Conservation (phyloP, 2,329 filamentous ascomycete genomes). For the Cladosporium sphaerospermum region DNA sequence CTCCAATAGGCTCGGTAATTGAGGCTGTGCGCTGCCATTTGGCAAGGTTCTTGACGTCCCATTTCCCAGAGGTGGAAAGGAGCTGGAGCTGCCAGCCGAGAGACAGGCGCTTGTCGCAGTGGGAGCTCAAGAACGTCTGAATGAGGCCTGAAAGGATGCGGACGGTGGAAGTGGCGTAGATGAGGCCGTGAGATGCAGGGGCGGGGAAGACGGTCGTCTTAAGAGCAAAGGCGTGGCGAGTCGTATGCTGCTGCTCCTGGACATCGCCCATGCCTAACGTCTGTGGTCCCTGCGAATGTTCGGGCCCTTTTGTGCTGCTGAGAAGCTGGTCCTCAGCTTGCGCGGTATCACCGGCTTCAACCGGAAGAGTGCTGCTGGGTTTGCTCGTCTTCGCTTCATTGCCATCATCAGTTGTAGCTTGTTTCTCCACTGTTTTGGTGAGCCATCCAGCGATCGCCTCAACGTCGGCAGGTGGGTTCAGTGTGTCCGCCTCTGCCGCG, state of each 20-base stretch:
- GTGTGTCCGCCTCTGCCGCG: slow-evolving; percentile 66
- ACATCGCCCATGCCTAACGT: slow-evolving; percentile 4
- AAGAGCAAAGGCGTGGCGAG: slow-evolving; percentile 41
- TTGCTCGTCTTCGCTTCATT: not conserved
- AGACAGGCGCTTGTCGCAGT: slow-evolving; percentile 71
- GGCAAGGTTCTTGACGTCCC: slow-evolving; percentile 92
- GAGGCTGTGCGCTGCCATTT: slow-evolving; percentile 66
- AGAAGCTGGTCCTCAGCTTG: slow-evolving; percentile 10
- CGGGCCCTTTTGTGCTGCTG: not conserved
- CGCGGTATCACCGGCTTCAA: slow-evolving; percentile 14
- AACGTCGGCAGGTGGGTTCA: slow-evolving; percentile 68
- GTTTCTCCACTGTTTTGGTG: slow-evolving; percentile 15
- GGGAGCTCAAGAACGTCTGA: slow-evolving; percentile 68
- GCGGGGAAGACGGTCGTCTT: slow-evolving; percentile 65
- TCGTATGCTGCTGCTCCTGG: slow-evolving; percentile 15
- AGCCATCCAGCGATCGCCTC: slow-evolving; percentile 55
- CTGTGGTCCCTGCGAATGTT: slow-evolving; percentile 1
- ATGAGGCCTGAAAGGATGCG: slow-evolving; percentile 75
- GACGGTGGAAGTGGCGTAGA: slow-evolving; percentile 71
- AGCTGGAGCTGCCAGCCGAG: slow-evolving; percentile 89
- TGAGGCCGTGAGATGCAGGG: slow-evolving; percentile 75
- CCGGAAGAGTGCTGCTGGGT: slow-evolving; percentile 1
- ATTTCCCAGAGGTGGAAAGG: slow-evolving; percentile 84
- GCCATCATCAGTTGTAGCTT: not conserved
- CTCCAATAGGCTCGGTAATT: slow-evolving; percentile 55